These are phyloP conservation scores for Ustilago esculenta DNA, from an alignment of 1,284 basidiomycete species.

Conservation along the genomic window DNA sequence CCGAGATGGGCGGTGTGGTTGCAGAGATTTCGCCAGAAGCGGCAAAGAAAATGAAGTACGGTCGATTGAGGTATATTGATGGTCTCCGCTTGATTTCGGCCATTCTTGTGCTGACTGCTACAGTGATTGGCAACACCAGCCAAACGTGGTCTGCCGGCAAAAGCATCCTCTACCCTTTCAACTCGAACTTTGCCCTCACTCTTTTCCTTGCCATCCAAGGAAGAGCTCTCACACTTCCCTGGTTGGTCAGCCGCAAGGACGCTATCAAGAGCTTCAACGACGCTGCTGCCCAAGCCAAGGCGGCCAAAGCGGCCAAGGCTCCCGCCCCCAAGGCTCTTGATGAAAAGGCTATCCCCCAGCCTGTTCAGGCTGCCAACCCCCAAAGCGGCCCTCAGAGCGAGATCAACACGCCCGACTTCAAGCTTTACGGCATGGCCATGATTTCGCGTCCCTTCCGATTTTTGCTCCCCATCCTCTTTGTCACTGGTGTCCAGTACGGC, in stretches of 20 bases:
- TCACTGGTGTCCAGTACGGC: constrained; percentile 46
- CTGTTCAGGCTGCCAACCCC: not conserved
- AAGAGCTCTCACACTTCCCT: constrained; percentile 29
- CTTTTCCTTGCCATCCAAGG: constrained; percentile 47
- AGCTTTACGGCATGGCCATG: constrained; percentile 47
- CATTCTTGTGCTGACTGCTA: constrained; percentile 33
- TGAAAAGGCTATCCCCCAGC: constrained; percentile 18
- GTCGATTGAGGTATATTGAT: constrained; percentile 40
- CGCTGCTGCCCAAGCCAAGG: constrained; percentile 33
- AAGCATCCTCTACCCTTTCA: constrained; percentile 50
- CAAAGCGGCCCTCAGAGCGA: constrained; percentile 1
- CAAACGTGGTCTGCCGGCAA: constrained; percentile 21
- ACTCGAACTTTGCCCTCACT: constrained; percentile 38
- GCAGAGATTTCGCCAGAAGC: not conserved
- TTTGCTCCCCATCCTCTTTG: constrained; percentile 38
- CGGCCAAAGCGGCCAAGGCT: constrained; percentile 24
- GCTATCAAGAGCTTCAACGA: constrained; percentile 22
- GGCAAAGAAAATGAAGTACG: constrained; percentile 44
- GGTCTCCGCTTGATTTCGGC: constrained; percentile 41
- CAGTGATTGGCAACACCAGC: constrained; percentile 18
- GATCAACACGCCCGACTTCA: constrained; percentile 36
- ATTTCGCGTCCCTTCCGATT: constrained; percentile 46
- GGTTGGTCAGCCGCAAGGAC: constrained; percentile 38
- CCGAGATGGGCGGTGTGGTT: constrained; percentile 10
- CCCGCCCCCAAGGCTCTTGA: constrained; percentile 29